Evolutionary conservation across 768 basidiomycete genomes (phyloP).

Genomic region (Amanita pallidorosea): DNA sequence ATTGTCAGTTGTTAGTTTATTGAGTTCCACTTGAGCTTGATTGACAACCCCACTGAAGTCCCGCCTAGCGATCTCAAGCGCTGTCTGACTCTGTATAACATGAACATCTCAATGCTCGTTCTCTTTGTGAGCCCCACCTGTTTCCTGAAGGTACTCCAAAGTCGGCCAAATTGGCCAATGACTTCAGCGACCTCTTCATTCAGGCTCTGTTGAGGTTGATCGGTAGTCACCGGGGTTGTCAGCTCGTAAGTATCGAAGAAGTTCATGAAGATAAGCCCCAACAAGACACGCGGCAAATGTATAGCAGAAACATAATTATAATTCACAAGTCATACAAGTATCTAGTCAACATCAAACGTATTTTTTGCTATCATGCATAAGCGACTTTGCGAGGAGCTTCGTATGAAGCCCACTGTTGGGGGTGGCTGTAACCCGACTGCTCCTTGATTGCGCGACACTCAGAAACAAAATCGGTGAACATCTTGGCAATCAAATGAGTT

Average conservation of each 20-base stretch:
- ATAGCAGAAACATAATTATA: background rate
- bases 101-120: conserved; percentile 5
- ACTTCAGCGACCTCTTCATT: conserved; percentile 88
- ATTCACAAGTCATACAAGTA: background rate
- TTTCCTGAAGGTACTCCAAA: conserved; percentile 89
- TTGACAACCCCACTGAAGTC: conserved; percentile 64
- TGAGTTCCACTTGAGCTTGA: conserved; percentile 72
- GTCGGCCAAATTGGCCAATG: conserved; percentile 73
- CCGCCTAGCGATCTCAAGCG: conserved; percentile 57
- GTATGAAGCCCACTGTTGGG: conserved; percentile 7
- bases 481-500: background rate
- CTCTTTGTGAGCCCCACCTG: conserved; percentile 43
- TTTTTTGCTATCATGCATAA: conserved; percentile 4
- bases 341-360: background rate
- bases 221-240: conserved; percentile 33
- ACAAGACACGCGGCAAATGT: background rate
- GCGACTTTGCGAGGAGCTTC: conserved; percentile 14
- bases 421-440: conserved; percentile 14
- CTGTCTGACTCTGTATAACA: conserved; percentile 49
- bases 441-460: conserved; percentile 62
- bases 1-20: conserved; percentile 36
- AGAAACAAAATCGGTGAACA: conserved; percentile 40
- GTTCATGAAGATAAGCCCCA: conserved; percentile 43
- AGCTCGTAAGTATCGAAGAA: conserved; percentile 63
- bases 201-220: conserved; percentile 40